Conservation (phyloP, 768 basidiomycete genomes). For the Rhodotorula paludigena region DNA sequence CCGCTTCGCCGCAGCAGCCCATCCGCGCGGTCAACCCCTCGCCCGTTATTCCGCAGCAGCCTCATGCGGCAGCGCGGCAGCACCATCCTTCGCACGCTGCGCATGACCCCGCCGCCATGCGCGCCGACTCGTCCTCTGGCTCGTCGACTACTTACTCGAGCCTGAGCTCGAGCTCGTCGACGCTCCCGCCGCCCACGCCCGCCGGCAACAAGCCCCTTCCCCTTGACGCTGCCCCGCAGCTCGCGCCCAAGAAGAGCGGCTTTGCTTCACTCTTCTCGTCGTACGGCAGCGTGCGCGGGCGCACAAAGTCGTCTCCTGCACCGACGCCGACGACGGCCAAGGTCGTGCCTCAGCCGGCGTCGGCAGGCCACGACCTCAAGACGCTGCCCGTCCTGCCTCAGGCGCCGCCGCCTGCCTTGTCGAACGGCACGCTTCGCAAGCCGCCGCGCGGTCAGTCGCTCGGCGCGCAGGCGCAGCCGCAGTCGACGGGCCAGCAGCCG, state of each 20-base stretch:
- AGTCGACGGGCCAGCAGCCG: neutral
- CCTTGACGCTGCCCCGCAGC: neutral
- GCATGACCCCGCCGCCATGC: neutral
- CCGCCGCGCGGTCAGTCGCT: conserved; percentile 3
- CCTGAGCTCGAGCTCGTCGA: neutral
- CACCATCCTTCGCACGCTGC: neutral
- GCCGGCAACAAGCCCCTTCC: neutral
- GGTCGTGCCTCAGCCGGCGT: neutral
- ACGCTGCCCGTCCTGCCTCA: neutral
- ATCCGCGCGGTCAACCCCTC: conserved; percentile 18
- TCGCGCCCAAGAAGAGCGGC: neutral
- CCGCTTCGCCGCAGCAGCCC: neutral
- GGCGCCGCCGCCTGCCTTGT: neutral
- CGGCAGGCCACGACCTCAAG: neutral
- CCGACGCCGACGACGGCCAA: neutral
- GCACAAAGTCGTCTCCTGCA: neutral
- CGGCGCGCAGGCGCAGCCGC: neutral
- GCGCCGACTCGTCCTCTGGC: conserved; percentile 10
- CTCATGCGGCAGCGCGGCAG: neutral
- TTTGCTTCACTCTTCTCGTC: neutral
- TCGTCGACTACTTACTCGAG: conserved; percentile 5
- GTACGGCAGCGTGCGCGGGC: neutral
- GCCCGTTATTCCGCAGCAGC: neutral
- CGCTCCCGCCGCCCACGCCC: neutral
- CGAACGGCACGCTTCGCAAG: neutral